Evolutionary conservation across 2,329 filamentous ascomycete genomes (phyloP).

Genomic region (Cytospora piceae): DNA sequence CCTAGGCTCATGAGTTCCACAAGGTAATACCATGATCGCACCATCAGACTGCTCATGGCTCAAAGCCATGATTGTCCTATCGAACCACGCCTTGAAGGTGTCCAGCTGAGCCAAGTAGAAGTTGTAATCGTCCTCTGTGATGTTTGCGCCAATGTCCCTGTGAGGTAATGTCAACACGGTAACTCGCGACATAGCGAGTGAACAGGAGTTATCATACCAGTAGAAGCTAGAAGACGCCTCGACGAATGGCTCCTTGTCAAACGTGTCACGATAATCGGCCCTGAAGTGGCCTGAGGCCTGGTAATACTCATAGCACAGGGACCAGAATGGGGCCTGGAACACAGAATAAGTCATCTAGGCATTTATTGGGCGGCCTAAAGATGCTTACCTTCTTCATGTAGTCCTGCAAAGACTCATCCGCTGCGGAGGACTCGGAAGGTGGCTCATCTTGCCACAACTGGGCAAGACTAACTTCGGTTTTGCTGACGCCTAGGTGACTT

Average conservation of each 20-base stretch:
- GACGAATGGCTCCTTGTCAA: slow-evolving; percentile 21
- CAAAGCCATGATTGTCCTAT: slow-evolving; percentile 12
- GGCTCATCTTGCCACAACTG: slow-evolving; percentile 18
- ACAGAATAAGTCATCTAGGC: neutral
- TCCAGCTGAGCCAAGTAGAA: slow-evolving; percentile 12
- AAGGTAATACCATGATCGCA: slow-evolving; percentile 20
- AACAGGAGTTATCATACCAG: slow-evolving; percentile 3
- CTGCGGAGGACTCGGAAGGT: slow-evolving; percentile 1
- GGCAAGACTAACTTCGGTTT: slow-evolving; percentile 10
- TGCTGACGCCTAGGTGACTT: neutral
- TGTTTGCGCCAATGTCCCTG: slow-evolving; percentile 17
- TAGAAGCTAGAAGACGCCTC: slow-evolving; percentile 18
- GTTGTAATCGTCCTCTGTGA: slow-evolving; percentile 22
- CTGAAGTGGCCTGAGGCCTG: slow-evolving; percentile 16
- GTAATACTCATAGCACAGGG: slow-evolving; percentile 24
- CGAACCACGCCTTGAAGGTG: slow-evolving; percentile 27
- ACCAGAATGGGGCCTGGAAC: slow-evolving; percentile 24
- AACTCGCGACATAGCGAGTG: too few relatives aligned
- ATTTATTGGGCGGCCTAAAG: too few relatives aligned
- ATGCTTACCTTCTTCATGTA: slow-evolving; percentile 22
- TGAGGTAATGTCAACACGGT: neutral
- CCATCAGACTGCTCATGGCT: neutral
- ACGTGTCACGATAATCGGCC: slow-evolving; percentile 15
- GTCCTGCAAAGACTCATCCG: slow-evolving; percentile 6
- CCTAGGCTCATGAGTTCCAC: slow-evolving; percentile 2